Evolutionary conservation across 306 rosid genomes (phyloP), one percentile per base, ranked within the genome.

Genomic region (Cotoneaster glaucophyllus): DNA sequence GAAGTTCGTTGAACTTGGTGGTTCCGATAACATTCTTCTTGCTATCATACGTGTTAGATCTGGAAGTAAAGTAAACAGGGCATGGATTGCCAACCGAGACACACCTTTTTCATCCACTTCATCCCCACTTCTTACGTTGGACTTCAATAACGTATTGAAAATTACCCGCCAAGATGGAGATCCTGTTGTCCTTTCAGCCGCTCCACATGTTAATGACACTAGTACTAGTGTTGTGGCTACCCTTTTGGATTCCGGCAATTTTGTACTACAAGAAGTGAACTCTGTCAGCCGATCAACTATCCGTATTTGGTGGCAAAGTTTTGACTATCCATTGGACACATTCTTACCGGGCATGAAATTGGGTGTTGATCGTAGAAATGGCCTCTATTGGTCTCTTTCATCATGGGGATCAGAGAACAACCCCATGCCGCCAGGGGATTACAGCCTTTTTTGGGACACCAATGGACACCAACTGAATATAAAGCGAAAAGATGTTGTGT

Each of bases 321-420:
- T 53, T 2, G 75, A 71, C n/a, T 21, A 53, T 71, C 75, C 75
- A 11, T 7, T 5, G 0, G 50, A 71, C 17, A 41, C 59, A 6
- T 59, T 71, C 32, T 17, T 71, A 17, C 50, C 64, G 57, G 64
- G 64, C 2, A 71, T 71, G 75, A 71, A 71, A n/a, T 32, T 71
- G 15, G 64, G 75, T 8, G 50, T 53, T 13, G 14, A 71, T 17
- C 50, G 9, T 1, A 71, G 50, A 21, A 54, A 1, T 53, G 50
- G 75, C 14, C 64, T 21, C 32, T 17, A 1, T 32, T 71, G 75
- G 75, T 71, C 75, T 21, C 50, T 71, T 34, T 32, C 29, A 0
- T 71, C n/a, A 4, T n/a, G 64, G 29, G 39, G 10, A 31, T 11
- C 21, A 21, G 6, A 0, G 1, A 3, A n/a, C 18, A 71, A 59